Evolutionary conservation across 345 rosid genomes (phyloP).

Genomic region (Toxicodendron radicans): DNA sequence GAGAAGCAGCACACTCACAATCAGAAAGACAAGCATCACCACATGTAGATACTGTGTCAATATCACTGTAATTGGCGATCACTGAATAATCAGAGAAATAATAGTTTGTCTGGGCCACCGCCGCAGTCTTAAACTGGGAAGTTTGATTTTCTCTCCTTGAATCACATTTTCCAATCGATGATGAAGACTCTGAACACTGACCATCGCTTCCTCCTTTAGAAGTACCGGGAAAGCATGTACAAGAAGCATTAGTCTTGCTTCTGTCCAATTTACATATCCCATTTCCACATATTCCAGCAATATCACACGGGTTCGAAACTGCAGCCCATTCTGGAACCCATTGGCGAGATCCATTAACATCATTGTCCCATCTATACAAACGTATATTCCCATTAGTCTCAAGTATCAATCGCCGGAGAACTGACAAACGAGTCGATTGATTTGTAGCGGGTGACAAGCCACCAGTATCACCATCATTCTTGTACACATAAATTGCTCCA

Average conservation of each 20-base stretch:
- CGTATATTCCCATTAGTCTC: conserved; percentile 80
- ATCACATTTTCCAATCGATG: conserved; percentile 46
- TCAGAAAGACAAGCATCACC: conserved; percentile 74
- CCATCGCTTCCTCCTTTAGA: conserved; percentile 35
- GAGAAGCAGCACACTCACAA: conserved; percentile 86
- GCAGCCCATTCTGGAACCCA: conserved; percentile 97
- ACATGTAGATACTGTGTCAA: conserved; percentile 50
- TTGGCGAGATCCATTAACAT: conserved; percentile 70
- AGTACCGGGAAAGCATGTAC: conserved; percentile 72
- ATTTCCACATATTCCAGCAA: conserved; percentile 83
- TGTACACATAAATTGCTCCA: conserved; percentile 80
- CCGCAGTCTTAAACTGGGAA: conserved; percentile 43
- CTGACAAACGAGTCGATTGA: conserved; percentile 34
- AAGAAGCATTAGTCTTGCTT: conserved; percentile 74
- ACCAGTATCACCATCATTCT: conserved; percentile 56
- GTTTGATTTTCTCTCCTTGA: conserved; percentile 30
- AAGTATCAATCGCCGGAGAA: conserved; percentile 58
- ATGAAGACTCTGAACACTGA: conserved; percentile 52
- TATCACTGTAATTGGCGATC: conserved; percentile 67
- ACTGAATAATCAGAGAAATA: conserved; percentile 65
- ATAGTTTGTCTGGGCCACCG: conserved; percentile 76
- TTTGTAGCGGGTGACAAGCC: conserved; percentile 43
- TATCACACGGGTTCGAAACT: conserved; percentile 81
- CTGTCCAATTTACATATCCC: conserved; percentile 74
- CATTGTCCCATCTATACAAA: conserved; percentile 80